Evolutionary conservation across 208 protist genomes (phyloP).

Genomic region (Acanthamoeba culbertsoni): DNA sequence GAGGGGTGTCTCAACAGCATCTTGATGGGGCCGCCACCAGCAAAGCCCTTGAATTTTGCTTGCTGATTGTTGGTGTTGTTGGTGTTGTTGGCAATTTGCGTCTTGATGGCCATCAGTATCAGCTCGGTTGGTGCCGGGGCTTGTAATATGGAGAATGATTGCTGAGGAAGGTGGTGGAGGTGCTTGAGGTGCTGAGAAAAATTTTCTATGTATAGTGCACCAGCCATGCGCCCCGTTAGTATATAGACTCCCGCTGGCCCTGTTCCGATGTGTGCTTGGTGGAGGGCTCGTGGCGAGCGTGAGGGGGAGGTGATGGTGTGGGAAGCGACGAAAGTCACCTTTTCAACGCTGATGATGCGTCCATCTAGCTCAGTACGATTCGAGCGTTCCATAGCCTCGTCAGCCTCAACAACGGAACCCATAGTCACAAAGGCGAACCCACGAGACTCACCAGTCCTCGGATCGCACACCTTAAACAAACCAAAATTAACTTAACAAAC

Average conservation of each 20-base stretch:
- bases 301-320: background rate
- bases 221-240: background rate
- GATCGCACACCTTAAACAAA: background rate
- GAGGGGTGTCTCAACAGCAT: background rate
- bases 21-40: background rate
- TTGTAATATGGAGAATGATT: background rate
- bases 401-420: background rate
- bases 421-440: slow-evolving; percentile 40
- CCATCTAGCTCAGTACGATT: background rate
- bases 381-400: background rate
- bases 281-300: background rate
- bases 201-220: background rate
- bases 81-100: background rate
- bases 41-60: background rate
- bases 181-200: background rate
- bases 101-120: background rate
- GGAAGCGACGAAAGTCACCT: background rate
- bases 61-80: background rate
- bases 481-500: background rate
- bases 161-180: background rate
- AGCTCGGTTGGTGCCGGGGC: background rate
- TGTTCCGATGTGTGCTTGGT: too few species aligned
- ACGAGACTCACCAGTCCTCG: background rate
- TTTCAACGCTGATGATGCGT: slow-evolving; percentile 14
- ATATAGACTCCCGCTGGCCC: too few species aligned